Evolutionary conservation across 2,329 filamentous ascomycete genomes (phyloP).

Genomic region (Colletotrichum sublineola): DNA sequence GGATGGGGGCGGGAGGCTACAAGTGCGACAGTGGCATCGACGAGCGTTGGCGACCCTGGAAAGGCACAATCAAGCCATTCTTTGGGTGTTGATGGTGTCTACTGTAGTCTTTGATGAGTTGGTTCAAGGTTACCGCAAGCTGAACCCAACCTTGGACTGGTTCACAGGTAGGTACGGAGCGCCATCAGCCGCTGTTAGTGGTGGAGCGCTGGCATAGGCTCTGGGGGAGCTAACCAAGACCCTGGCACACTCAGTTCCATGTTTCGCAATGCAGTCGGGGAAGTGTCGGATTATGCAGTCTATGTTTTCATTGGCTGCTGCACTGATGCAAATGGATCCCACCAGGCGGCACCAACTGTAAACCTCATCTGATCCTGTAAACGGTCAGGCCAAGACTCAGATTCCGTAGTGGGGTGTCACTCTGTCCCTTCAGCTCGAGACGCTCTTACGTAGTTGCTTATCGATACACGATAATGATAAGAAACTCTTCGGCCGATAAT

Average conservation of each 20-base stretch:
- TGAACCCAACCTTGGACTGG: constrained; percentile 34
- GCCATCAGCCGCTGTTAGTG: constrained; percentile 39
- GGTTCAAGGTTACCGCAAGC: constrained; percentile 37
- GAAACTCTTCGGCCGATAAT: constrained; percentile 17
- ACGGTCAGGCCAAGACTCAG: constrained; percentile 17
- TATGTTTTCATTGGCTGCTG: constrained; percentile 18
- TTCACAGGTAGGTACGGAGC: constrained; percentile 29
- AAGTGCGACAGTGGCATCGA: constrained; percentile 33
- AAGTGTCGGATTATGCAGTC: constrained; percentile 39
- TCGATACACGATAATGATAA: constrained; percentile 43
- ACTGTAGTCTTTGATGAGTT: constrained; percentile 33
- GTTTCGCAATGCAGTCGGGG: constrained; percentile 42
- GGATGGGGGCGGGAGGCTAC: constrained; percentile 1
- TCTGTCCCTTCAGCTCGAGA: constrained; percentile 9
- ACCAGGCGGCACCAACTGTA: constrained; percentile 30
- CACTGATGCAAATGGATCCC: too few relatives aligned
- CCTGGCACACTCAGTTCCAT: constrained; percentile 39
- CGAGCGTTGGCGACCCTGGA: constrained; percentile 34
- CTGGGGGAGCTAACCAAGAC: constrained; percentile 37
- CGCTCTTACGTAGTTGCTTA: constrained; percentile 22
- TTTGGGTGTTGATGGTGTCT: constrained; percentile 32
- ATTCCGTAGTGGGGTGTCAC: constrained; percentile 20
- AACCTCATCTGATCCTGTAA: constrained; percentile 7
- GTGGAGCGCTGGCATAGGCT: constrained; percentile 40
- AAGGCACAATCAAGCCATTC: constrained; percentile 38